Evolutionary conservation across 345 rosid genomes (phyloP).

Genomic region (Microthlaspi erraticum): DNA sequence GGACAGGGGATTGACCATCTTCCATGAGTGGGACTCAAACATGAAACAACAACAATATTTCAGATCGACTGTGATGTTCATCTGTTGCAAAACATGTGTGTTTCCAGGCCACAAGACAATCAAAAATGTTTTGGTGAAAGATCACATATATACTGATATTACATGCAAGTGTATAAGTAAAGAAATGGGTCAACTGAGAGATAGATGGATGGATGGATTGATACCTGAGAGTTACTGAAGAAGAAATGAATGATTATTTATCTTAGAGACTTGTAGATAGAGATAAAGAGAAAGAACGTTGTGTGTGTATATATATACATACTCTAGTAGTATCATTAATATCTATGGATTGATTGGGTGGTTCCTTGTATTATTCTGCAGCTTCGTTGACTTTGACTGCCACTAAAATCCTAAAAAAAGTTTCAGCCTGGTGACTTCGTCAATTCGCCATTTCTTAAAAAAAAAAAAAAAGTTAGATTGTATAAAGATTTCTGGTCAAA

Average conservation of each 20-base stretch:
- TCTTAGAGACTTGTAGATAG: not conserved
- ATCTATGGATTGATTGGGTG: not conserved
- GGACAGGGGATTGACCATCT: conserved; percentile 6
- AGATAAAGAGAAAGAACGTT: not conserved
- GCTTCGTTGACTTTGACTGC: conserved; percentile 38
- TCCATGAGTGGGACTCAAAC: conserved; percentile 4
- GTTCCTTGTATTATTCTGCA: not conserved
- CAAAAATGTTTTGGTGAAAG: not conserved
- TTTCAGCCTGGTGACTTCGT: conserved; percentile 28
- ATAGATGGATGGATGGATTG: not conserved
- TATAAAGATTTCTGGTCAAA: too few species aligned
- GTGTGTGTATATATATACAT: not conserved
- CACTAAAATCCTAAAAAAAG: not conserved
- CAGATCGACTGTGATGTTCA: conserved; percentile 16
- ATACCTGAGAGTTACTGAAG: conserved; percentile 26
- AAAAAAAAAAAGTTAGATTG: too few species aligned
- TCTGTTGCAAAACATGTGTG: not conserved
- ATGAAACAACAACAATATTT: not conserved
- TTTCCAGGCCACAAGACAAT: not conserved
- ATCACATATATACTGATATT: not conserved
- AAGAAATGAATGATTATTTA: conserved; percentile 24
- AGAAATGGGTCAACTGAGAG: not conserved
- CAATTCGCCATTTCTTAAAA: conserved; percentile 21
- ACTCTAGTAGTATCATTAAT: not conserved
- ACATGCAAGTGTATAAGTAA: conserved; percentile 11